Percentiles rank a stretch among this genome's conserved stretches.
Conservation (phyloP, 768 basidiomycete species). For the Serendipita vermifera region DNA sequence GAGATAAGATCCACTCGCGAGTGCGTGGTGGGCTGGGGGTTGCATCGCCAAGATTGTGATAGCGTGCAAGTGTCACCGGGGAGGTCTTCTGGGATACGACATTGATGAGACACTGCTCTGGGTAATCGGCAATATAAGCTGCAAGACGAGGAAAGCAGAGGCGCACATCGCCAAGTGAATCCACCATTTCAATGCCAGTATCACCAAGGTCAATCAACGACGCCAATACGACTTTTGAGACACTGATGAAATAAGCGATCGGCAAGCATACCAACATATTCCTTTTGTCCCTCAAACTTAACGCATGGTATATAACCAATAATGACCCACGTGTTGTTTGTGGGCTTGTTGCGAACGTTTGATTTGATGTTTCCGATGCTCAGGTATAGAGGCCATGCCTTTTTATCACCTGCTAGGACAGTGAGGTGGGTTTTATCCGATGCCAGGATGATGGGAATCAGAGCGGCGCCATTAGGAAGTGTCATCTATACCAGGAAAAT, state of each 20-base stretch:
- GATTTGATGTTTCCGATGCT: slow-evolving; percentile 25
- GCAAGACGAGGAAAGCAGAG: background rate
- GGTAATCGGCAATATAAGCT: background rate
- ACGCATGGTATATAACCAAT: slow-evolving; percentile 11
- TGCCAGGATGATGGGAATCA: slow-evolving; percentile 23
- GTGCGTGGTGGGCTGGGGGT: background rate
- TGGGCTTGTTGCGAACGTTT: slow-evolving; percentile 23
- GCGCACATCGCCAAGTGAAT: background rate
- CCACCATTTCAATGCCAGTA: background rate
- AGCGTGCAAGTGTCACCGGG: background rate
- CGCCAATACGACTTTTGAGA: background rate
- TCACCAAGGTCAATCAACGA: background rate
- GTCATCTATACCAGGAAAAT: background rate
- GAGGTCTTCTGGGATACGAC: background rate
- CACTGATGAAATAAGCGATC: background rate
- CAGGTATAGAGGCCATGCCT: slow-evolving; percentile 24
- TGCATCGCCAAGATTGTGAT: background rate
- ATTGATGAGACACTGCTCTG: background rate
- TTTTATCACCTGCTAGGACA: slow-evolving; percentile 21
- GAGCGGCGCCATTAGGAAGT: slow-evolving; percentile 13
- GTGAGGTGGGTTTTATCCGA: slow-evolving; percentile 27
- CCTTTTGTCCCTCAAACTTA: background rate
- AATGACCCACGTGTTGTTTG: slow-evolving; percentile 22
- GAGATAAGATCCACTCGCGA: background rate
- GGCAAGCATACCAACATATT: background rate